phyloP scores from a whole-genome alignment of 2,329 filamentous ascomycete species.

The Dothideomycetes sp. region DNA sequence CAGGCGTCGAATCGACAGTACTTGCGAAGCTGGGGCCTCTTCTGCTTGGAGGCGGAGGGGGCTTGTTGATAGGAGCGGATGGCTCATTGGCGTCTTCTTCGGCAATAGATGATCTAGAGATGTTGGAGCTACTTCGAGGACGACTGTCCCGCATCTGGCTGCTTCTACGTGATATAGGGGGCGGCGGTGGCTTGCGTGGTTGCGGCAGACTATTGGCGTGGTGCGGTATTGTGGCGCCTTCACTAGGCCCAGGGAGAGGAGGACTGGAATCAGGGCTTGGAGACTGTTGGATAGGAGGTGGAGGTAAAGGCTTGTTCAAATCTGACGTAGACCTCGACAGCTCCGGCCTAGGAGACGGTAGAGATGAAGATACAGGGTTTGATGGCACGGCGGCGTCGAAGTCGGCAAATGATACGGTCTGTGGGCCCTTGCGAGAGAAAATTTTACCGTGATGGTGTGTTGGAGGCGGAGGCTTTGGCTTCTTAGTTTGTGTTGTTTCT shows the following conservation, averaged over 20 bases:
- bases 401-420: conserved; percentile 26
- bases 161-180: conserved; percentile 40
- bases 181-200: conserved; percentile 36
- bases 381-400: conserved; percentile 24
- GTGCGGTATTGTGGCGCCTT: no score
- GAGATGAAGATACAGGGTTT: conserved; percentile 16
- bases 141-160: conserved; percentile 31
- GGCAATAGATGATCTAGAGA: conserved; percentile 16
- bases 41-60: conserved; percentile 12
- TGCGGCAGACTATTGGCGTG: no score
- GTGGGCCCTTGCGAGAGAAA: conserved; percentile 40
- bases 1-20: background rate
- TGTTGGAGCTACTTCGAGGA: conserved; percentile 21
- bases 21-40: background rate
- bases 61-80: conserved; percentile 1
- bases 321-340: conserved; percentile 38
- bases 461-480: conserved; percentile 58
- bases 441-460: conserved; percentile 66
- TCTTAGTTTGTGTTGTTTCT: conserved; percentile 18
- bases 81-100: conserved; percentile 6
- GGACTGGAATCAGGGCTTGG: conserved; percentile 1
- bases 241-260: conserved; percentile 3
- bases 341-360: conserved; percentile 20
- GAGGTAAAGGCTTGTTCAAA: conserved; percentile 54
- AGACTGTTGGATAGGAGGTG: conserved; percentile 30